Conservation (phyloP, 2,329 filamentous ascomycete genomes). For the Penicillium sp. region DNA sequence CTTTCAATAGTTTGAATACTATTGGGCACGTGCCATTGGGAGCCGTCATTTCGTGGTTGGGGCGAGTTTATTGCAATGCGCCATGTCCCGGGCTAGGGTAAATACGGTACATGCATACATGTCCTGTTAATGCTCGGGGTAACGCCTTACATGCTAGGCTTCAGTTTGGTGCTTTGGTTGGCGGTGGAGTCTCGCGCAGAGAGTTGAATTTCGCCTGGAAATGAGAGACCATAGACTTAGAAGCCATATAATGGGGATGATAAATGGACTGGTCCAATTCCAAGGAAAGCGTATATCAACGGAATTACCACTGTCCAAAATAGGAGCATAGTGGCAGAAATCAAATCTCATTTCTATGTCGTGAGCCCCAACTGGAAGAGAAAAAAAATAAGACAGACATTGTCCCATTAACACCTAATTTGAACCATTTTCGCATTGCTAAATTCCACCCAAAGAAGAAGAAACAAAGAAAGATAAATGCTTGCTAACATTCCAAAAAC, state of each 20-base stretch:
- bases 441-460: slow-evolving; percentile 4
- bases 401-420: slow-evolving; percentile 54
- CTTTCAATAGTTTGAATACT: background rate
- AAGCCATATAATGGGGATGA: background rate
- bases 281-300: background rate
- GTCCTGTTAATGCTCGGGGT: background rate
- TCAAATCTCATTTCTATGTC: slow-evolving; percentile 19
- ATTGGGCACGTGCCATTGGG: background rate
- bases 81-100: background rate
- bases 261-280: background rate
- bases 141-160: background rate
- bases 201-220: background rate
- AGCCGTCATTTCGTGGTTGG: background rate
- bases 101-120: background rate
- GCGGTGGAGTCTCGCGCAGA: background rate
- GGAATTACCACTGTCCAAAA: background rate
- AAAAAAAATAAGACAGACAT: slow-evolving; percentile 50
- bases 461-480: background rate
- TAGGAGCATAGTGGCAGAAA: background rate
- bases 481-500: background rate
- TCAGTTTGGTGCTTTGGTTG: background rate
- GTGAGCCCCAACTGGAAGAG: slow-evolving; percentile 15
- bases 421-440: slow-evolving; percentile 11
- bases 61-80: background rate
- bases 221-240: background rate